A percentile compares a stretch with the other conserved stretches of the same genome.
phyloP scores from a whole-genome alignment of 1,284 basidiomycete genomes.

The Butyriboletus appendiculatus region DNA sequence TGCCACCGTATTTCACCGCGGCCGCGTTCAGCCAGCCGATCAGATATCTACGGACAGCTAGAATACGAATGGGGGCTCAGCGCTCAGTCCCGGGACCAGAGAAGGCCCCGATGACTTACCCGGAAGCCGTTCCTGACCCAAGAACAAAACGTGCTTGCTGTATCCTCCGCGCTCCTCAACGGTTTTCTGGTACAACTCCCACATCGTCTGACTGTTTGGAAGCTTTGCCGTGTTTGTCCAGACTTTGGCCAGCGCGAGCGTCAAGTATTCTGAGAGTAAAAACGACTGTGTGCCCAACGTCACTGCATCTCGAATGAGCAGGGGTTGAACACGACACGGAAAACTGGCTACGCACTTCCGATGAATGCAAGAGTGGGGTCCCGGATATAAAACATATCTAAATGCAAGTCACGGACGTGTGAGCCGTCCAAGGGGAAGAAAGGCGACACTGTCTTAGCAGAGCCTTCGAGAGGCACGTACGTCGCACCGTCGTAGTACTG shows the following conservation, averaged over 20 bases:
- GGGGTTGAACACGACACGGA: neutral
- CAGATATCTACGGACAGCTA: neutral
- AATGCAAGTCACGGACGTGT: conserved; percentile 6
- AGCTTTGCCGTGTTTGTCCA: conserved; percentile 12
- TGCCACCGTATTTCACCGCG: conserved; percentile 7
- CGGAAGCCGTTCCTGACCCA: neutral
- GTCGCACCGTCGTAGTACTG: conserved; percentile 8
- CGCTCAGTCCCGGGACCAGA: neutral
- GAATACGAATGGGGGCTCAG: too few relatives aligned
- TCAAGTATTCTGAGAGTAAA: neutral
- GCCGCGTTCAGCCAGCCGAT: conserved; percentile 7
- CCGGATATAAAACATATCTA: conserved; percentile 3
- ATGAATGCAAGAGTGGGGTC: conserved; percentile 9
- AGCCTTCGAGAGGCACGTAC: neutral
- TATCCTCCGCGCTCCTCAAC: conserved; percentile 6
- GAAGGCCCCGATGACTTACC: neutral
- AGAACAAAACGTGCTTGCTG: neutral
- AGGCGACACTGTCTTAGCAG: neutral
- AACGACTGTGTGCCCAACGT: neutral
- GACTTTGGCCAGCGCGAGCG: conserved; percentile 12
- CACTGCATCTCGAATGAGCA: neutral
- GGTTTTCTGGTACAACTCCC: neutral
- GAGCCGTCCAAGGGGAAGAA: conserved; percentile 9
- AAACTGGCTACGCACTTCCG: neutral
- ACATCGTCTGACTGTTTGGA: neutral